Conservation (phyloP, 768 basidiomycete genomes). For the Nidularia sp. region DNA sequence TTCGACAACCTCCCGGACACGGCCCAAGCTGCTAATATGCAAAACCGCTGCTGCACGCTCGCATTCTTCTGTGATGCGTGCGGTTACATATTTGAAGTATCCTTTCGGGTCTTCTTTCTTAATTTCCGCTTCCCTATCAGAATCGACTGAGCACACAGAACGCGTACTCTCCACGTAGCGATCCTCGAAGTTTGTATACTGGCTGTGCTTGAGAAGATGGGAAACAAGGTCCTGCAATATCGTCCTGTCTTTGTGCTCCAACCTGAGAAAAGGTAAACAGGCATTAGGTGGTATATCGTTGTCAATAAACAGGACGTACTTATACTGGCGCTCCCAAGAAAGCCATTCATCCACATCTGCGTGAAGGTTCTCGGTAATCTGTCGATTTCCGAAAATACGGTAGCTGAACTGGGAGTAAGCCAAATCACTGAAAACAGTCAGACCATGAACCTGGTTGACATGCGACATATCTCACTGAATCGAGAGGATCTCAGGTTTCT, state of each 20-base stretch:
- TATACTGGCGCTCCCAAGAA: conserved; percentile 45
- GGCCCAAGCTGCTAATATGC: conserved; percentile 41
- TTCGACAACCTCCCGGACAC: conserved; percentile 52
- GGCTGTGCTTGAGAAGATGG: conserved; percentile 52
- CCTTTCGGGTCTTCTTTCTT: conserved; percentile 38
- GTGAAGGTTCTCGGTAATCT: conserved; percentile 39
- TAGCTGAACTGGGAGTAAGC: conserved; percentile 50
- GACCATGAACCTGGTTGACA: not conserved
- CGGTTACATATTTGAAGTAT: conserved; percentile 49
- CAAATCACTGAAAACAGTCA: conserved; percentile 40
- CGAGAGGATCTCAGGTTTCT: conserved; percentile 26
- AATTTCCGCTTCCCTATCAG: conserved; percentile 27
- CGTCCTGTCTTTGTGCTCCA: conserved; percentile 30
- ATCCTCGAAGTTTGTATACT: conserved; percentile 59
- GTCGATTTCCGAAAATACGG: conserved; percentile 44
- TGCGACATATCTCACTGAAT: conserved; percentile 37
- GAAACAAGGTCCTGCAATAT: conserved; percentile 47
- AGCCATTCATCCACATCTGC: conserved; percentile 48
- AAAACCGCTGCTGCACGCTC: conserved; percentile 49
- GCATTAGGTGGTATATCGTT: no score
- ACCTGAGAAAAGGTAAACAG: conserved; percentile 14
- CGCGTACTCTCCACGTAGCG: conserved; percentile 46
- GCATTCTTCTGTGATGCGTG: conserved; percentile 52
- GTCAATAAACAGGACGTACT: conserved; percentile 15
- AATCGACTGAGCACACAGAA: conserved; percentile 53